Percentiles rank a stretch among this genome's conserved stretches.
These are phyloP conservation scores for Pestalotiopsis sp. DNA, from an alignment of 2,329 filamentous ascomycete species.

Conservation along the genomic window DNA sequence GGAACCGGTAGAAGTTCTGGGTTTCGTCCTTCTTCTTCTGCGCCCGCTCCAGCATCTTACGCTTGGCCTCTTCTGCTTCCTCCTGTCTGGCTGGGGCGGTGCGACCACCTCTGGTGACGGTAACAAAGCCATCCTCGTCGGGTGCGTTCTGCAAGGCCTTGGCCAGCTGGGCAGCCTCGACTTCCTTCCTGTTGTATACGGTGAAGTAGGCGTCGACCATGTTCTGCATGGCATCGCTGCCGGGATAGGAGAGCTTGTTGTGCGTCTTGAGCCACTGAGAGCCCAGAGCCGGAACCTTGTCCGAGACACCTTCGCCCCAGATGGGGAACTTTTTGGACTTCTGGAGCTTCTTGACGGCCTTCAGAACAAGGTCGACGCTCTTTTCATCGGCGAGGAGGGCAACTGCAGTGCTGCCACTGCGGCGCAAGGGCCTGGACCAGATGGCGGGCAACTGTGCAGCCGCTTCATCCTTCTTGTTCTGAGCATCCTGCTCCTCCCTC, in stretches of 20 bases:
- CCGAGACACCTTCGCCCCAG: conserved; percentile 67
- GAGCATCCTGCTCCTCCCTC: conserved; percentile 33
- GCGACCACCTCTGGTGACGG: conserved; percentile 78
- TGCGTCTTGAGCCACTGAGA: conserved; percentile 62
- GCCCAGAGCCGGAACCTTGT: conserved; percentile 59
- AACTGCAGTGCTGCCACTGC: conserved; percentile 76
- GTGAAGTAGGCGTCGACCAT: conserved; percentile 85
- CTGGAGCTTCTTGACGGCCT: conserved; percentile 65
- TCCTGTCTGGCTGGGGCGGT: conserved; percentile 72
- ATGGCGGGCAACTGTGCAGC: conserved; percentile 64
- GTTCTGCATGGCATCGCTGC: conserved; percentile 64
- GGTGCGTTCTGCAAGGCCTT: conserved; percentile 73
- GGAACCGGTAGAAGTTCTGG: conserved; percentile 81
- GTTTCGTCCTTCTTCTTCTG: conserved; percentile 63
- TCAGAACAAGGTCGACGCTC: conserved; percentile 74
- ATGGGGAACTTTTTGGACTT: conserved; percentile 61
- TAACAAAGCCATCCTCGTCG: conserved; percentile 94
- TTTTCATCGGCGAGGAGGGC: conserved; percentile 81
- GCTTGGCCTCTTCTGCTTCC: conserved; percentile 62
- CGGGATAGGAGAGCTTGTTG: conserved; percentile 70
- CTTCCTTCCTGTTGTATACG: conserved; percentile 73
- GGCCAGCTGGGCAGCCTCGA: conserved; percentile 60
- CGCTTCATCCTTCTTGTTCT: conserved; percentile 55
- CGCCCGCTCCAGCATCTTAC: conserved; percentile 63
- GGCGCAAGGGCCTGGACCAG: conserved; percentile 71